phyloP scores from a whole-genome alignment of 352 stramenopile species.

The Phytophthora nicotianae region DNA sequence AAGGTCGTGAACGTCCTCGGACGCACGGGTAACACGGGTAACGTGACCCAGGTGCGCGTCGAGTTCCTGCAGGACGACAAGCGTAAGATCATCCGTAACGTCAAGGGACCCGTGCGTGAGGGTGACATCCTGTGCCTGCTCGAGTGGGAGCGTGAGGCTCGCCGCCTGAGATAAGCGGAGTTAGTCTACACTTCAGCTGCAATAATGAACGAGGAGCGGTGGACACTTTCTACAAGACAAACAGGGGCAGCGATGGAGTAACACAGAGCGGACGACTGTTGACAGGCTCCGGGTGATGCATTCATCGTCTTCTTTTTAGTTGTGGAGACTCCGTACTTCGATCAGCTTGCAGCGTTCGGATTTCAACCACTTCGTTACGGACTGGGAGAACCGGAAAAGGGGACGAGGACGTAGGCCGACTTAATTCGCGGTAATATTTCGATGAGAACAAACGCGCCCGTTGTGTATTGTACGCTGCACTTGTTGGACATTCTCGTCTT shows the following conservation, averaged over 20 bases:
- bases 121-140: conserved; percentile 99
- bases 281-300: conserved; percentile 15
- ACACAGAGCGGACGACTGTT: conserved; percentile 20
- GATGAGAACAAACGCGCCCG: conserved; percentile 47
- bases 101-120: conserved; percentile 99
- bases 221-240: conserved; percentile 16
- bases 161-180: conserved; percentile 95
- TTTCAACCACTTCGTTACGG: conserved; percentile 23
- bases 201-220: conserved; percentile 14
- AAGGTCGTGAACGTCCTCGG: conserved; percentile 99
- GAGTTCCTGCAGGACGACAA: conserved; percentile 99
- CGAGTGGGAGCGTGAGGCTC: conserved; percentile 99
- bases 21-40: conserved; percentile 99
- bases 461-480: conserved; percentile 14
- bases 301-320: conserved; percentile 19
- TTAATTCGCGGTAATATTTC: conserved; percentile 69
- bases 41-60: conserved; percentile 99
- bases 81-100: conserved; percentile 99
- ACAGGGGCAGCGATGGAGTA: conserved; percentile 1
- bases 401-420: conserved; percentile 38
- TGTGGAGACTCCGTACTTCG: conserved; percentile 12
- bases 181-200: conserved; percentile 27
- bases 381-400: conserved; percentile 25
- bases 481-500: conserved; percentile 1
- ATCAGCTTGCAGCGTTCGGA: conserved; percentile 23